Conservation (phyloP, 208 protist species). For the Trypanosoma scelopori region DNA sequence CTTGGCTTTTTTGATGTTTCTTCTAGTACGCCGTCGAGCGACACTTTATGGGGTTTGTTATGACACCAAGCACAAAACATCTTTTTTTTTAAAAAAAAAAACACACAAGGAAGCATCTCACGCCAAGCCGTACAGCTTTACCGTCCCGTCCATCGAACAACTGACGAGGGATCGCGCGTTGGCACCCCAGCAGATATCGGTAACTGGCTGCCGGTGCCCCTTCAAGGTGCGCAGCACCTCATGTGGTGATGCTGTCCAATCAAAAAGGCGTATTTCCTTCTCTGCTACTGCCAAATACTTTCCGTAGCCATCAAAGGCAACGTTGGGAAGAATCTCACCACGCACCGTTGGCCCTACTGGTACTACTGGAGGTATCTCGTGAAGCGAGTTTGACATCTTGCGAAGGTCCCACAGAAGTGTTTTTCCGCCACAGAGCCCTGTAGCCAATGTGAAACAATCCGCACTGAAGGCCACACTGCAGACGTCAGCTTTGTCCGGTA, state of each 20-base stretch:
- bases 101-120: background rate
- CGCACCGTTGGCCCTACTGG: conserved; percentile 10
- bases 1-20: too few relatives aligned
- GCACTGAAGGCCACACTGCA: conserved; percentile 86
- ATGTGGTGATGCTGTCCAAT: conserved; percentile 17
- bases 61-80: background rate
- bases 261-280: conserved; percentile 25
- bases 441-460: conserved; percentile 94
- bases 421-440: conserved; percentile 58
- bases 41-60: background rate
- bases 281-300: conserved; percentile 34
- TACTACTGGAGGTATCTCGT: conserved; percentile 21
- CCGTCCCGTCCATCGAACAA: conserved; percentile 41
- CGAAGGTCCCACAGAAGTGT: conserved; percentile 96
- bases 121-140: conserved; percentile 42
- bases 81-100: background rate
- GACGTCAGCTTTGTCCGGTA: conserved; percentile 40
- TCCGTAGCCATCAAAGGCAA: conserved; percentile 44
- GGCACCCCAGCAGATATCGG: conserved; percentile 47
- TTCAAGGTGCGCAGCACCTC: conserved; percentile 21
- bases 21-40: background rate
- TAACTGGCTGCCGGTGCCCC: conserved; percentile 18
- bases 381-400: conserved; percentile 75
- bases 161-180: conserved; percentile 38
- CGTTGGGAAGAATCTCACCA: conserved; percentile 12